Base-by-base conservation (phyloP, 257 asterid species). In the Fraxinus excelsior region DNA sequence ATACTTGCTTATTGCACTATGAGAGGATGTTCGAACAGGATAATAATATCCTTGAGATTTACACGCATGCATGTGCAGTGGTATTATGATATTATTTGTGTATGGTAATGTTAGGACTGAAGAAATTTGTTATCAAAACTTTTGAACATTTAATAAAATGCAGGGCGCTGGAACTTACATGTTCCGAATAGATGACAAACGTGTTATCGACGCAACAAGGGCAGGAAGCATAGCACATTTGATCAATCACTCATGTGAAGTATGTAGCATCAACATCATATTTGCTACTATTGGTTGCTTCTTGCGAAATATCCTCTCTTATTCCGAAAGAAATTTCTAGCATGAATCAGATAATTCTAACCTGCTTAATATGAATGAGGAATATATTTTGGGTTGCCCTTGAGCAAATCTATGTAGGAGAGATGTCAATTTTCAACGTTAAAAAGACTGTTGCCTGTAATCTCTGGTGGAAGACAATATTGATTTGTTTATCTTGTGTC, bases 151-250 rank as follows among this genome's bases (percentile, higher is more conserved):
- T 82, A 25, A 58, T 72, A 25, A 38, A 58, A 7, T 74, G 81
- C 93, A 96, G 99, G 99, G 99, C 77, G 99, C 99, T 84, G 99
- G 99, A 80, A 96, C 99, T 34, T 96, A 96, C 84, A 93, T 96
- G 99, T 96, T 96, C 71, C 90, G 98, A 60, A 86, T 96, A 72
- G 95, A 91, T 82, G 98, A 93, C 77, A 87, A 88, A 67, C 95
- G 94, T 76, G 99, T 96, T 29, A 86, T 93, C 68, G 99, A 96
- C 82, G 99, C 99, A 75, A 96, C 99, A 84, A 89, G 90, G 82
- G 97, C 97, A 0, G 99, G 99, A 78, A 91, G 99, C 89, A 96
- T 93, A 62, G 99, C 98, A 34, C 97, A 96, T 80, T 83, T 96
- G 92, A 96, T 96, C 76, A 96, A 96, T 84, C 99, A 96, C 86